A percentile compares a stretch with the other conserved stretches of the same genome.
Evolutionary conservation across 139 green algal species (phyloP).

Genomic region (Coelastrella sp.): DNA sequence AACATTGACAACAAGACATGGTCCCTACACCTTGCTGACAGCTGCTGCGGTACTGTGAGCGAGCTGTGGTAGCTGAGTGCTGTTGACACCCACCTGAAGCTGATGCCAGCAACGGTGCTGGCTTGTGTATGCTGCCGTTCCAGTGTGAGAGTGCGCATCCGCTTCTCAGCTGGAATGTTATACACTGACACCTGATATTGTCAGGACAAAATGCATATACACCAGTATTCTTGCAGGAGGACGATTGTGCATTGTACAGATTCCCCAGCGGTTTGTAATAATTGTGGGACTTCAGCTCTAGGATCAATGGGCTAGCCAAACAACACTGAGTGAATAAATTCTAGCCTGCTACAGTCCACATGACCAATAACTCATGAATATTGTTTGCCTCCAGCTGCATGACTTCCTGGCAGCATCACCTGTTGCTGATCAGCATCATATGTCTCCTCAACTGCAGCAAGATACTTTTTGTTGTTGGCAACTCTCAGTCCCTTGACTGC

Average conservation of each 20-base stretch:
- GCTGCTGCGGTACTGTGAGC: no score
- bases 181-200: slow-evolving; percentile 37
- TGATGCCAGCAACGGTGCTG: slow-evolving; percentile 11
- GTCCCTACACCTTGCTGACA: no score
- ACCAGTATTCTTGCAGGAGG: not conserved
- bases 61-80: not conserved
- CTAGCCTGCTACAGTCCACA: no score
- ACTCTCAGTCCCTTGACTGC: not conserved
- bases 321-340: no score
- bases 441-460: slow-evolving; percentile 28
- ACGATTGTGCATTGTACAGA: not conserved
- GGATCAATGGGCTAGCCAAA: no score
- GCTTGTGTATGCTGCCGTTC: slow-evolving; percentile 35
- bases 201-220: not conserved
- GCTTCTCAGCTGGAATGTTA: slow-evolving; percentile 31
- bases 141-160: slow-evolving; percentile 12
- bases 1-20: not conserved
- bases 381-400: no score
- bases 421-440: slow-evolving; percentile 28
- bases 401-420: not conserved
- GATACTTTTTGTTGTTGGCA: slow-evolving; percentile 35
- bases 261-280: no score
- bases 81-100: slow-evolving; percentile 23
- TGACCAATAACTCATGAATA: no score
- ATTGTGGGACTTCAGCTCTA: no score